phyloP scores from a whole-genome alignment of 2,329 filamentous ascomycete species.

The Hysterium pulicare region DNA sequence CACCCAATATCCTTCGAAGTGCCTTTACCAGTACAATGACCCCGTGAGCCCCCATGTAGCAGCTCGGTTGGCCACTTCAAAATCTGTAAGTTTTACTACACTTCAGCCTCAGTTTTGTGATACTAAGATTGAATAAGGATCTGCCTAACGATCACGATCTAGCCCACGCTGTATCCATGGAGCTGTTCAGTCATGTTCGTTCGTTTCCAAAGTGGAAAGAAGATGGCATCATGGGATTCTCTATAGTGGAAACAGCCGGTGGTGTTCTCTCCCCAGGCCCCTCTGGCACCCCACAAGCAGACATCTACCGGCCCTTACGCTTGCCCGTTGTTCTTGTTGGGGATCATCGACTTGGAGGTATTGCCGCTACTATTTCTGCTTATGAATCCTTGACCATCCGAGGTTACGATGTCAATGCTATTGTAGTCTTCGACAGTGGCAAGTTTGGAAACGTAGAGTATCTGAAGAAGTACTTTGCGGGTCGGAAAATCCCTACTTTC shows the following conservation, averaged over 20 bases:
- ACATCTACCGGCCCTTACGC: conserved; percentile 72
- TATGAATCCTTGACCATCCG: conserved; percentile 75
- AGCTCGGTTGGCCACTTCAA: conserved; percentile 39
- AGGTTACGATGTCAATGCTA: conserved; percentile 70
- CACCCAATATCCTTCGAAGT: conserved; percentile 54
- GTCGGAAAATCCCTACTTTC: conserved; percentile 56
- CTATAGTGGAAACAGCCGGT: conserved; percentile 77
- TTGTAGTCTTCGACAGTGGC: conserved; percentile 66
- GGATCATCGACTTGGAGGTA: conserved; percentile 73
- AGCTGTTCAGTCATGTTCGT: not conserved
- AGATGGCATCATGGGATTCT: conserved; percentile 19
- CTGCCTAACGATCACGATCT: not conserved
- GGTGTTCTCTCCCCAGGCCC: conserved; percentile 78
- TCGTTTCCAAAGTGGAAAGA: not conserved
- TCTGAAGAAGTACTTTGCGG: conserved; percentile 63
- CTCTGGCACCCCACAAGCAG: conserved; percentile 72
- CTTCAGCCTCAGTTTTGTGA: no score
- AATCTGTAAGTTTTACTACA: not conserved
- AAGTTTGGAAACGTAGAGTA: conserved; percentile 68
- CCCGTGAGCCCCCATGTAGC: conserved; percentile 78
- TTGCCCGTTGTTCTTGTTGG: conserved; percentile 71
- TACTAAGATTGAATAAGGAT: no score
- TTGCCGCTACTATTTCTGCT: conserved; percentile 74
- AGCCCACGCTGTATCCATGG: not conserved
- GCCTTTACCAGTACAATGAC: conserved; percentile 68